Percentiles rank a stretch among this genome's conserved stretches.
These are phyloP conservation scores for Melampsora abietis-canadensis DNA, from an alignment of 1,284 basidiomycete genomes.

Conservation along the genomic window DNA sequence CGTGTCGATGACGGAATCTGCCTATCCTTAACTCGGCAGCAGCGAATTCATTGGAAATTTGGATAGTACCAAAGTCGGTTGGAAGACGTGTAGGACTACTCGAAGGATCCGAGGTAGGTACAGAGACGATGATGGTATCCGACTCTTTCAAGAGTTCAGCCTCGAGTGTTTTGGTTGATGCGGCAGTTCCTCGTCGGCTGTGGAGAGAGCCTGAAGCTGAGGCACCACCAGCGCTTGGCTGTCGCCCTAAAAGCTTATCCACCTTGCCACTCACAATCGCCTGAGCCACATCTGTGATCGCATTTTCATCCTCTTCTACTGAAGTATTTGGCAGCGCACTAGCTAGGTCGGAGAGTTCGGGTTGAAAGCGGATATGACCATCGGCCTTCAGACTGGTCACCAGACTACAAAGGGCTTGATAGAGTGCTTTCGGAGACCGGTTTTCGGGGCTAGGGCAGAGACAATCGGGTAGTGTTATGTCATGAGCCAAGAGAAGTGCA, in stretches of 20 bases:
- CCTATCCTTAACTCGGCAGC: too few relatives aligned
- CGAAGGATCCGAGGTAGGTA: too few relatives aligned
- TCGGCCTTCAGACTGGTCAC: slow-evolving; percentile 33
- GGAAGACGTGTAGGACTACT: too few relatives aligned
- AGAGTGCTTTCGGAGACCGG: slow-evolving; percentile 9
- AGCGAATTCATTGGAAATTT: too few relatives aligned
- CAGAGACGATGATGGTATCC: slow-evolving; percentile 25
- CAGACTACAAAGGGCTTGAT: slow-evolving; percentile 24
- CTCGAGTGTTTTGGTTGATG: slow-evolving; percentile 14
- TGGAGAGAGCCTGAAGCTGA: not conserved
- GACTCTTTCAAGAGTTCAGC: slow-evolving; percentile 32
- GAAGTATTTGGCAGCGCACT: not conserved
- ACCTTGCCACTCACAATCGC: slow-evolving; percentile 39
- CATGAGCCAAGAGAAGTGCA: slow-evolving; percentile 27
- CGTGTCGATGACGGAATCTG: slow-evolving; percentile 31
- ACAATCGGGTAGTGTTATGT: slow-evolving; percentile 40
- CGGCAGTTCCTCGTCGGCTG: slow-evolving; percentile 2
- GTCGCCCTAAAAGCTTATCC: slow-evolving; percentile 31
- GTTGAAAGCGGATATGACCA: slow-evolving; percentile 40
- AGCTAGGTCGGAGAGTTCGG: slow-evolving; percentile 25
- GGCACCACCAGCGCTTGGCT: not conserved
- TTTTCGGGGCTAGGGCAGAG: not conserved
- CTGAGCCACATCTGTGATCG: slow-evolving; percentile 30
- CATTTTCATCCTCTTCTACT: slow-evolving; percentile 21
- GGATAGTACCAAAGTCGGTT: too few relatives aligned